Evolutionary conservation across 805 yeast genomes (phyloP).

Genomic region (Starmerella floricola): DNA sequence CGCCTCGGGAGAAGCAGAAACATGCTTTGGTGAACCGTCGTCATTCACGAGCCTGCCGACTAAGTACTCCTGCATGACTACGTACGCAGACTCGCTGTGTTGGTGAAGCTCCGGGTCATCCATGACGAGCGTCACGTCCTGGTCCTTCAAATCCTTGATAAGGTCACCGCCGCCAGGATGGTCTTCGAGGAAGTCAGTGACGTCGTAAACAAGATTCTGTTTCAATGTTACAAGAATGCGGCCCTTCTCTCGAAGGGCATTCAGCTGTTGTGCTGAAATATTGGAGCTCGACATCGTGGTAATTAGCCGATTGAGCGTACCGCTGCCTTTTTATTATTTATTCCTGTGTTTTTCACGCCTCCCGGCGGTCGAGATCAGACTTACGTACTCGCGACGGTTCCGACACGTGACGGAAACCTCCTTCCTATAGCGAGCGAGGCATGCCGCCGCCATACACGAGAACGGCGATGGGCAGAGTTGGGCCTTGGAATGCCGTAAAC

Average conservation of each 20-base stretch:
- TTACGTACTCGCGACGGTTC: no score
- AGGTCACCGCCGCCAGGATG: constrained; percentile 62
- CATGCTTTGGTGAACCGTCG: neutral
- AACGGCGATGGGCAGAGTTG: no score
- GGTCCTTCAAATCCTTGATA: constrained; percentile 32
- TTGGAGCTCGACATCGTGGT: constrained; percentile 4
- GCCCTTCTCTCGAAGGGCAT: constrained; percentile 17
- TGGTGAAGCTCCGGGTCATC: constrained; percentile 60
- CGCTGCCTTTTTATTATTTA: neutral
- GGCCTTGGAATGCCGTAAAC: no score
- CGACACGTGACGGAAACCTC: no score
- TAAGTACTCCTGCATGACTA: constrained; percentile 69
- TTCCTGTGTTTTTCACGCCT: neutral
- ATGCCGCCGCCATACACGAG: no score
- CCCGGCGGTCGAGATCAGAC: neutral
- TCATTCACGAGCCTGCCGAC: constrained; percentile 37
- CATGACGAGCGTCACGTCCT: constrained; percentile 52
- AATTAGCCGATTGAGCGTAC: neutral
- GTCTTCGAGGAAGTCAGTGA: constrained; percentile 57
- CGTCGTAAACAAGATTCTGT: constrained; percentile 72
- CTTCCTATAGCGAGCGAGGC: no score
- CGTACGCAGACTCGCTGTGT: constrained; percentile 78
- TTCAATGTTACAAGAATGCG: constrained; percentile 62
- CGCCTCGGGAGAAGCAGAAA: constrained; percentile 31
- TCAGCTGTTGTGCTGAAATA: constrained; percentile 11